phyloP scores from a whole-genome alignment of 768 basidiomycete genomes.

The Hypsizygus marmoreus region DNA sequence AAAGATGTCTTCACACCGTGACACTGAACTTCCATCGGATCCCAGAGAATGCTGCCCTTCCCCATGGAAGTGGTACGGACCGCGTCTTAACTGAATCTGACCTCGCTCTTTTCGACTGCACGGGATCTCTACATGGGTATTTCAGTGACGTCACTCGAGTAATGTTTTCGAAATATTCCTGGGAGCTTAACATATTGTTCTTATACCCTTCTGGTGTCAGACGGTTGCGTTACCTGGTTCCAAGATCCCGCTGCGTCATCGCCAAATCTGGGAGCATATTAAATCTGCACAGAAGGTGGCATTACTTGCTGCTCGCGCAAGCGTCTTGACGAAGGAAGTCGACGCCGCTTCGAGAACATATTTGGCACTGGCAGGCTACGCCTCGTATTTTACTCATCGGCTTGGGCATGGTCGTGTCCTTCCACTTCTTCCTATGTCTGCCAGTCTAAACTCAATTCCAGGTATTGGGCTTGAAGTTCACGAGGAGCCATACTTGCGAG shows the following conservation, averaged over 20 bases:
- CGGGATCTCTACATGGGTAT: slow-evolving; percentile 73
- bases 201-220: slow-evolving; percentile 26
- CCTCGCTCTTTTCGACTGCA: slow-evolving; percentile 75
- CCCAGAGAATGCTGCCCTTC: slow-evolving; percentile 82
- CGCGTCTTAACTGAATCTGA: slow-evolving; percentile 56
- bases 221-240: slow-evolving; percentile 69
- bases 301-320: slow-evolving; percentile 45
- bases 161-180: slow-evolving; percentile 20
- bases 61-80: slow-evolving; percentile 81
- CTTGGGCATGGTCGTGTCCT: slow-evolving; percentile 68
- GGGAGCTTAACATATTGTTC: slow-evolving; percentile 2
- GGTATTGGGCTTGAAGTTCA: slow-evolving; percentile 87
- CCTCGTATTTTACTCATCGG: slow-evolving; percentile 74
- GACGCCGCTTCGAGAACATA: slow-evolving; percentile 63
- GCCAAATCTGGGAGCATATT: slow-evolving; percentile 66
- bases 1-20: slow-evolving; percentile 6
- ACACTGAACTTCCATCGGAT: not conserved
- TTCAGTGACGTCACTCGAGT: slow-evolving; percentile 80
- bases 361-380: slow-evolving; percentile 46
- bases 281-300: slow-evolving; percentile 64
- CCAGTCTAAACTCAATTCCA: slow-evolving; percentile 25
- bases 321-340: slow-evolving; percentile 51
- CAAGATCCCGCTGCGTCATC: slow-evolving; percentile 52
- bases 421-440: slow-evolving; percentile 7
- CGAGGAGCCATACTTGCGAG: slow-evolving; percentile 78